Evolutionary conservation across 495 filamentous ascomycete species (phyloP).

Genomic region (Podospora anserina): DNA sequence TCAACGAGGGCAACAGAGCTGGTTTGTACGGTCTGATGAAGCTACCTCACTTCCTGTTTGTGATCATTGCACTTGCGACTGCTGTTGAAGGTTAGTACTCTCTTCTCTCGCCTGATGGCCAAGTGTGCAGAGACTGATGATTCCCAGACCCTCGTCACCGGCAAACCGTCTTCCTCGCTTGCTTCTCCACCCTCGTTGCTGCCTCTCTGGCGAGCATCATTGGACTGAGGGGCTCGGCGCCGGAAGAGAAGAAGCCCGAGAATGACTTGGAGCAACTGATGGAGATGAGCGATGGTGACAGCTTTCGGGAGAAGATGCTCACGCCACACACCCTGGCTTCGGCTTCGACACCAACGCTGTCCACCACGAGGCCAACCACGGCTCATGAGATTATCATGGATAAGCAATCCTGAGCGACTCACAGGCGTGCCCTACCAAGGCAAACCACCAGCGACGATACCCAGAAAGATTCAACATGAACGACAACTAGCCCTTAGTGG

Average conservation of each 20-base stretch:
- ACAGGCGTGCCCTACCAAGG: not conserved
- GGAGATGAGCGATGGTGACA: conserved; percentile 2
- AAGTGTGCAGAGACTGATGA: not conserved
- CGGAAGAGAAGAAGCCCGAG: not conserved
- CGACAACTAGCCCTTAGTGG: not conserved
- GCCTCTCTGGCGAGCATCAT: not conserved
- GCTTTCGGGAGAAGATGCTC: not conserved
- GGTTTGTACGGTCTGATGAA: not conserved
- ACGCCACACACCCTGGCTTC: not conserved
- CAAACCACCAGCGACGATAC: not conserved
- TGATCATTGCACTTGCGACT: not conserved
- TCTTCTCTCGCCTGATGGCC: not conserved
- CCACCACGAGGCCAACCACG: not conserved
- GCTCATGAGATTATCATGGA: conserved; percentile 1
- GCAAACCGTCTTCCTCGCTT: not conserved
- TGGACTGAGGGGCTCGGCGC: not conserved
- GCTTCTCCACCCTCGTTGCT: not conserved
- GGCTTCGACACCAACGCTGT: not conserved
- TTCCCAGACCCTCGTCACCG: not conserved
- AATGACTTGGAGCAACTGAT: not conserved
- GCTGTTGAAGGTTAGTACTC: not conserved
- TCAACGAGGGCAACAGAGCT: conserved; percentile 1
- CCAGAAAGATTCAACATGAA: not conserved
- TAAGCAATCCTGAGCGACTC: not conserved
- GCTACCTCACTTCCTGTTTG: not conserved